Percentiles rank a stretch among this genome's conserved stretches.
phyloP scores from a whole-genome alignment of 768 basidiomycete species.

The Kwoniella europaea region DNA sequence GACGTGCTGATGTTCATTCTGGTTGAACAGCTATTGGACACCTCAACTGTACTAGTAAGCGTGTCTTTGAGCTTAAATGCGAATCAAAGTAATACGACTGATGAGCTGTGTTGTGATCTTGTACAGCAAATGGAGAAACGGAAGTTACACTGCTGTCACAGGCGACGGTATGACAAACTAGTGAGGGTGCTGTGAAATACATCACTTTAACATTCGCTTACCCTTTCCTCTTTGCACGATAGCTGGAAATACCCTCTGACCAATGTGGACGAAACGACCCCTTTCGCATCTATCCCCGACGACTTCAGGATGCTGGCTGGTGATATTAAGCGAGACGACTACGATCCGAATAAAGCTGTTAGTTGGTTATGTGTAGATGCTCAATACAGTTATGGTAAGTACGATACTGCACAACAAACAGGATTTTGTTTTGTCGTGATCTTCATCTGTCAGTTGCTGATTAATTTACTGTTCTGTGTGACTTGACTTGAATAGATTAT shows the following conservation, averaged over 20 bases:
- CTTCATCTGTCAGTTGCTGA: background rate
- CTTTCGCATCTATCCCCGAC: slow-evolving; percentile 33
- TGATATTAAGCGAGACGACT: slow-evolving; percentile 26
- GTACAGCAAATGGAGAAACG: slow-evolving; percentile 36
- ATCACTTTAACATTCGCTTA: too few relatives aligned
- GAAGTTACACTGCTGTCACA: slow-evolving; percentile 28
- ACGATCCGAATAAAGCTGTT: slow-evolving; percentile 32
- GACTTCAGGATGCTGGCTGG: slow-evolving; percentile 44
- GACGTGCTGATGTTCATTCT: background rate
- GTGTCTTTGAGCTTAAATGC: background rate
- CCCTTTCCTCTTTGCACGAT: background rate
- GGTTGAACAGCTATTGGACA: slow-evolving; percentile 31
- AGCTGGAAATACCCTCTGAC: slow-evolving; percentile 25
- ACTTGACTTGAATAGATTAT: slow-evolving; percentile 10
- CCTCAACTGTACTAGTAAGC: slow-evolving; percentile 40
- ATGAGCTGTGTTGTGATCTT: background rate
- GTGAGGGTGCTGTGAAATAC: slow-evolving; percentile 5
- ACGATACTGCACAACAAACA: background rate
- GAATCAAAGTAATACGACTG: too few relatives aligned
- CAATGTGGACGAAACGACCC: slow-evolving; percentile 14
- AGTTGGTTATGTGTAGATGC: slow-evolving; percentile 32
- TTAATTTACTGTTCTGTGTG: background rate
- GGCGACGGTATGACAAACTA: slow-evolving; percentile 33
- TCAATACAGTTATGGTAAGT: slow-evolving; percentile 27
- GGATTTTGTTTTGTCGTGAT: too few relatives aligned